Conservation (phyloP, 371 early-diverging fungal genomes). For the Mortierella sp. region DNA sequence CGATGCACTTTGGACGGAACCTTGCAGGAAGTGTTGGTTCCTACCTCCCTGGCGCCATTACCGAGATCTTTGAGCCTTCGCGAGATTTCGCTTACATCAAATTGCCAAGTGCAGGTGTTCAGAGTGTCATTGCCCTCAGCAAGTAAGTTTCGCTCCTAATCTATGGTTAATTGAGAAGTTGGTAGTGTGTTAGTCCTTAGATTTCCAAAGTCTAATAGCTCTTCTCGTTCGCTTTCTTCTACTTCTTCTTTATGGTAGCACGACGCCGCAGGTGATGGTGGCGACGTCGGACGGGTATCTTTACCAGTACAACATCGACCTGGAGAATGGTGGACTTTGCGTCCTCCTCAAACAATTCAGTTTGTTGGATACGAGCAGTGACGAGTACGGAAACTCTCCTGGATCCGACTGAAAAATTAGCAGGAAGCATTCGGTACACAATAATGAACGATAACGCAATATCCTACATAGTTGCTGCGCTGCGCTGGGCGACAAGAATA, state of each 20-base stretch:
- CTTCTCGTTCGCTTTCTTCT: too few relatives aligned
- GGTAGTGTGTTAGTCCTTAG: not conserved
- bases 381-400: not conserved
- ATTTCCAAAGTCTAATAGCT: not conserved
- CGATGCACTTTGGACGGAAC: slow-evolving; percentile 71
- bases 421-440: not conserved
- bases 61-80: slow-evolving; percentile 96
- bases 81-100: slow-evolving; percentile 95
- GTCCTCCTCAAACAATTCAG: slow-evolving; percentile 85
- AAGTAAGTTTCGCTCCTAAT: slow-evolving; percentile 60
- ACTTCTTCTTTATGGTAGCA: slow-evolving; percentile 53
- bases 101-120: slow-evolving; percentile 84
- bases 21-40: slow-evolving; percentile 88
- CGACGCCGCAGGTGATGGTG: slow-evolving; percentile 90
- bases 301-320: slow-evolving; percentile 92
- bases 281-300: slow-evolving; percentile 93
- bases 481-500: not conserved
- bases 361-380: slow-evolving; percentile 37
- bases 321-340: slow-evolving; percentile 96
- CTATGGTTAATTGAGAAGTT: not conserved
- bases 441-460: not conserved
- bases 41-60: slow-evolving; percentile 89
- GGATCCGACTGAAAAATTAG: not conserved
- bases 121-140: slow-evolving; percentile 88
- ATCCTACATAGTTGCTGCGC: not conserved